A percentile compares a stretch with the other conserved stretches of the same genome.
These are phyloP conservation scores for Stentor coeruleus DNA, from an alignment of 73 alveolate genomes.

Conservation along the genomic window DNA sequence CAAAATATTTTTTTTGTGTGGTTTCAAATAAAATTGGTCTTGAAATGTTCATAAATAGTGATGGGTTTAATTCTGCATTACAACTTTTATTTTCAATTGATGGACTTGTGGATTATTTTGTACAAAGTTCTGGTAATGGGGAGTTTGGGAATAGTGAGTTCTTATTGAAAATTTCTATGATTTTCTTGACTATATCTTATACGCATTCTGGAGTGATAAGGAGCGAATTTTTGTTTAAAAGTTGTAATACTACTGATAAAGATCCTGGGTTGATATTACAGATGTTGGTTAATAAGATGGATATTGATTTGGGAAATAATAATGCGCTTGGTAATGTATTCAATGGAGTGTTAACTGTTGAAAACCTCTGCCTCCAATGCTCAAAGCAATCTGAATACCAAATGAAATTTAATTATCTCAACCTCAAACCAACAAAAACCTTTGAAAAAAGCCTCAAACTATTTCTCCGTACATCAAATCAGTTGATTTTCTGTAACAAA, in stretches of 20 bases:
- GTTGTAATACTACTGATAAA: background rate
- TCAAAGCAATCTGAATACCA: background rate
- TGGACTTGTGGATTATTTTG: background rate
- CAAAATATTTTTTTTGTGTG: background rate
- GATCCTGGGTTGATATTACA: background rate
- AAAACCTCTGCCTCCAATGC: background rate
- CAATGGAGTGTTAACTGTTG: background rate
- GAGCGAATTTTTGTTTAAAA: background rate
- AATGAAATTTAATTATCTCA: background rate
- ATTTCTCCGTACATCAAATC: background rate
- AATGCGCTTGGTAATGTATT: background rate
- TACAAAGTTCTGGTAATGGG: background rate
- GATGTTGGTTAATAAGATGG: background rate
- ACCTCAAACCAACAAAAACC: background rate
- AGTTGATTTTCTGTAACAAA: background rate
- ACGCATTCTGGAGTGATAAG: background rate
- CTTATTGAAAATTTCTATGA: background rate
- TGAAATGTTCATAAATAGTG: background rate
- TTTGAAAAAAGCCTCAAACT: too few species aligned
- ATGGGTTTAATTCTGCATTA: background rate
- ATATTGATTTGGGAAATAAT: background rate
- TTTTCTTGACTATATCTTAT: background rate
- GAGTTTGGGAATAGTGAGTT: background rate
- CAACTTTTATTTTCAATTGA: background rate
- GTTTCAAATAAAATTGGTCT: background rate